These are phyloP conservation scores for Fraxinus platypoda DNA, from an alignment of 305 asterid species.

Conservation along the genomic window DNA sequence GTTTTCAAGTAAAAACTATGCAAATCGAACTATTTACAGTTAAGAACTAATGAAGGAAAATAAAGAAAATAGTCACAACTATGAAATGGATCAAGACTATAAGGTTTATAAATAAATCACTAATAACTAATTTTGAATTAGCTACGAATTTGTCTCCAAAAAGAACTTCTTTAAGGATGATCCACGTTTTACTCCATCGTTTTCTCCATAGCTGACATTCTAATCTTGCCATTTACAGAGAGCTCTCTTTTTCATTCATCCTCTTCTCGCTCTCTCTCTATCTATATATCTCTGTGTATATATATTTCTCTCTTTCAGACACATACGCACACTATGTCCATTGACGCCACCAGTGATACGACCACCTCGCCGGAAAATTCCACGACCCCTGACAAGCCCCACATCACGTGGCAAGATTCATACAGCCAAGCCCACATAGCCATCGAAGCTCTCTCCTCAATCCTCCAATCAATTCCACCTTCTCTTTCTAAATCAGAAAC, in stretches of 20 bases:
- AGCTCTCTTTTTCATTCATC: background rate
- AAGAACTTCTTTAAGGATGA: constrained; percentile 12
- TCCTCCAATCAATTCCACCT: constrained; percentile 54
- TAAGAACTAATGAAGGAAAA: background rate
- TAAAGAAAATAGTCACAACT: background rate
- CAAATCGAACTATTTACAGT: background rate
- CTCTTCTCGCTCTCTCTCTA: background rate
- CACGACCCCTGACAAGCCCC: constrained; percentile 31
- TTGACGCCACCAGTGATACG: constrained; percentile 16
- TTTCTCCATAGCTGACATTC: constrained; percentile 24
- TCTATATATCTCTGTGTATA: background rate
- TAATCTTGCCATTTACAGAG: background rate
- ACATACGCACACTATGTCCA: background rate
- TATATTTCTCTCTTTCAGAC: background rate
- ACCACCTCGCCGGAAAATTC: constrained; percentile 23
- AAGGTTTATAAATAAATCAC: no score
- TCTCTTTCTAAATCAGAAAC: constrained; percentile 53
- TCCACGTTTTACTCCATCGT: constrained; percentile 51
- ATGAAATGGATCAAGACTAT: background rate
- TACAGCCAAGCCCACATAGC: constrained; percentile 57
- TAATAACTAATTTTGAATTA: background rate
- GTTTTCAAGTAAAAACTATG: background rate
- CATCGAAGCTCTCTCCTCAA: constrained; percentile 55
- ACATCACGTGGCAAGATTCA: constrained; percentile 66
- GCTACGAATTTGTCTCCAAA: background rate